phyloP scores from a whole-genome alignment of 2,329 filamentous ascomycete genomes.

The Cladophialophora bantiana region DNA sequence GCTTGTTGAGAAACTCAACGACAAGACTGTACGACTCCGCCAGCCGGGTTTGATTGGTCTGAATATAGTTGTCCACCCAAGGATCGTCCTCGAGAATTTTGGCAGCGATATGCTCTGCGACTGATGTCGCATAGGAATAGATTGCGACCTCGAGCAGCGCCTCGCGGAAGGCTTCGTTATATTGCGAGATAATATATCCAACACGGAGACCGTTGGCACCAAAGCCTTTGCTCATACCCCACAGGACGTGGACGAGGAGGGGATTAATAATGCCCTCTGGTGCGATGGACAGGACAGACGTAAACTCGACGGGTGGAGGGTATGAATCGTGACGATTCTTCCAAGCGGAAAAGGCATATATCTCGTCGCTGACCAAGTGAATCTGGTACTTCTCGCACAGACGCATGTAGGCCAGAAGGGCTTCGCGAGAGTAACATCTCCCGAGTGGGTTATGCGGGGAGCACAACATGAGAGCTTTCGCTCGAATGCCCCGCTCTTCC shows the following conservation, averaged over 20 bases:
- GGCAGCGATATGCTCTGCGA: slow-evolving; percentile 51
- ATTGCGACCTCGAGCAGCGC: slow-evolving; percentile 51
- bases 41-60: slow-evolving; percentile 53
- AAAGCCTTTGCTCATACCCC: slow-evolving; percentile 60
- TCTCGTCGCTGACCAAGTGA: slow-evolving; percentile 65
- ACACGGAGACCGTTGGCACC: slow-evolving; percentile 63
- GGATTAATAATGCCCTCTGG: slow-evolving; percentile 56
- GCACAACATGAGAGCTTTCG: slow-evolving; percentile 60
- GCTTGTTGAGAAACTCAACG: slow-evolving; percentile 47
- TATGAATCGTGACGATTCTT: slow-evolving; percentile 47
- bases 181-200: slow-evolving; percentile 59
- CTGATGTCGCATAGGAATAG: slow-evolving; percentile 57
- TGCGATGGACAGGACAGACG: slow-evolving; percentile 57
- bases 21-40: slow-evolving; percentile 51
- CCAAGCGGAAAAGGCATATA: slow-evolving; percentile 64
- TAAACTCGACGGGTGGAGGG: slow-evolving; percentile 48
- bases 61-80: slow-evolving; percentile 56
- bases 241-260: slow-evolving; percentile 59
- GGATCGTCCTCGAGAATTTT: slow-evolving; percentile 54
- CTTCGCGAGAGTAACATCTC: slow-evolving; percentile 53
- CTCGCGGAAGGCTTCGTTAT: slow-evolving; percentile 50
- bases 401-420: slow-evolving; percentile 53
- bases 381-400: slow-evolving; percentile 60
- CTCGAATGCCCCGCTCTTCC: slow-evolving; percentile 47
- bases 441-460: slow-evolving; percentile 63